phyloP scores from a whole-genome alignment of 768 basidiomycete genomes.

The Paxillus involutus region DNA sequence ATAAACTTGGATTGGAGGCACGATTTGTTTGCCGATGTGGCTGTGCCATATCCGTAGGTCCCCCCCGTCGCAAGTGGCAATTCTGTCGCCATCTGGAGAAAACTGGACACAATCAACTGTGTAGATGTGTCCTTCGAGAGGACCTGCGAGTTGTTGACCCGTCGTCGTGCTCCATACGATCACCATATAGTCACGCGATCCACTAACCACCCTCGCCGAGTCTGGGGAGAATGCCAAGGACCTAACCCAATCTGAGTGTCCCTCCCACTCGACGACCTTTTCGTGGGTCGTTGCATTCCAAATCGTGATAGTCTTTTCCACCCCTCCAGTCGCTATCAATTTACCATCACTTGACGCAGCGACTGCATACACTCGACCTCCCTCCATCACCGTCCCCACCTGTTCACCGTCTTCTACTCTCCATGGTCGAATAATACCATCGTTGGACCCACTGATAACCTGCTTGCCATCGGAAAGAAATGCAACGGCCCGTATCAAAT shows the following conservation, averaged over 20 bases:
- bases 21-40: background rate
- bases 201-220: background rate
- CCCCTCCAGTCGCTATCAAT: too few species aligned
- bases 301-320: background rate
- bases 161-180: conserved; percentile 2
- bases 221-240: background rate
- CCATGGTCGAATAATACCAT: conserved; percentile 12
- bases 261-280: background rate
- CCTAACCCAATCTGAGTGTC: background rate
- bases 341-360: too few species aligned
- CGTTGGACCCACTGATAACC: background rate
- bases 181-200: background rate
- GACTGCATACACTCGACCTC: too few species aligned
- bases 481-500: conserved; percentile 4
- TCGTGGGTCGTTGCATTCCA: background rate
- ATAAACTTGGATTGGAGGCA: background rate
- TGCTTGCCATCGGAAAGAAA: conserved; percentile 11
- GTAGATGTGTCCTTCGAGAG: background rate
- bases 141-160: background rate
- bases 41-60: background rate
- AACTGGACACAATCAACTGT: background rate
- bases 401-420: background rate
- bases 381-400: background rate
- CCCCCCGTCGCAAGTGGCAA: conserved; percentile 1
- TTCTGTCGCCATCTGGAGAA: background rate